Base-by-base conservation (phyloP, 345 rosid genomes). In the Zanthoxylum bungeanum region DNA sequence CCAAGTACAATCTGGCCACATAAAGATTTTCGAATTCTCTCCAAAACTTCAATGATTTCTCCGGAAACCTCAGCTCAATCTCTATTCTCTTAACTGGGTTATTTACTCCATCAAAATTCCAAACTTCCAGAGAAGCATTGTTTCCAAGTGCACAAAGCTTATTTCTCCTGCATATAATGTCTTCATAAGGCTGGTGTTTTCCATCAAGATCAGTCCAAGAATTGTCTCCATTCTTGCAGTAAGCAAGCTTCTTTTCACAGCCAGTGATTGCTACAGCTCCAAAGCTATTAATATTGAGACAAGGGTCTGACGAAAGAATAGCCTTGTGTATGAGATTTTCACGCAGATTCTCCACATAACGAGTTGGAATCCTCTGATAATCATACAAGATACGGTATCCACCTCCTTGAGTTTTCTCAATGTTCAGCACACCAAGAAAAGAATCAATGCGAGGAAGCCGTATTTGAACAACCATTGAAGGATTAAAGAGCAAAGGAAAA, bases 131-230 rank as follows among this genome's bases (percentile, higher is more conserved):
- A 25, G 19, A 39, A 2, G 42, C 31, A 24, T 60, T 21, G 0
- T 25, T 14, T 17, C 59, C 47, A 9, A 70, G 16, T 16, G 74
- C 50, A 8, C 47, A 70, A 24, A 60, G 66, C 34, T 46, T 4
- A 5, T 60, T 22, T 1, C 22, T 24, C 14, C n/a, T 1, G 24
- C 56, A 70, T 21, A 70, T 8, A 17, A 60, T 60, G 9, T 34
- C 67, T 1, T 21, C 1, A 46, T 70, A 59, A 9, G 40, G 65
- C 0, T 21, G 14, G 34, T 58, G 39, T 22, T 4, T 59, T 28
- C 65, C 57, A 6, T 59, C 57, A 42, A 58, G 9, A 5, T 5
- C 73, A 11, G 7, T 58, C 73, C 73, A 69, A 7, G 36, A 68
- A n/a, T 25, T 14, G 0, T 55, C 40, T 19, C 24, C 33, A 7